phyloP scores from a whole-genome alignment of 495 filamentous ascomycete genomes.

The Tuber calosporum region DNA sequence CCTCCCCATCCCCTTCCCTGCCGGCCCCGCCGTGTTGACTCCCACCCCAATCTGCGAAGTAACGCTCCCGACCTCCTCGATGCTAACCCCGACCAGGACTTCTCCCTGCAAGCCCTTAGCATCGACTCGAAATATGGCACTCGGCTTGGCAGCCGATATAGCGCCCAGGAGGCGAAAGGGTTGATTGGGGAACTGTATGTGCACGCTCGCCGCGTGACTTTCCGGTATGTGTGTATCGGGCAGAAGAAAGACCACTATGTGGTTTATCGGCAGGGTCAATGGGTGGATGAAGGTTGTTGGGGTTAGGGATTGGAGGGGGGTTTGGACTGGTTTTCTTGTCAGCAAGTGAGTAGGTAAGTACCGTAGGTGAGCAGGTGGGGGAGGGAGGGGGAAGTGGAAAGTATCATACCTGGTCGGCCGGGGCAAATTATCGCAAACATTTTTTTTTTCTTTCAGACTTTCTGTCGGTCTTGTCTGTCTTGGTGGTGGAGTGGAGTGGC shows the following conservation, averaged over 20 bases:
- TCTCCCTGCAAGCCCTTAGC: constrained; percentile 38
- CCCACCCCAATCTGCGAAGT: constrained; percentile 57
- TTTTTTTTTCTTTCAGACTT: too few species aligned
- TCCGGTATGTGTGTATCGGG: constrained; percentile 67
- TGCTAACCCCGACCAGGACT: constrained; percentile 69
- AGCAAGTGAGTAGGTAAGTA: background rate
- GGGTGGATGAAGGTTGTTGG: constrained; percentile 62
- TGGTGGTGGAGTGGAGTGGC: too few species aligned
- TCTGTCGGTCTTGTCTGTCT: too few species aligned
- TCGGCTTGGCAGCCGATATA: constrained; percentile 79
- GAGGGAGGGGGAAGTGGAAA: constrained; percentile 43
- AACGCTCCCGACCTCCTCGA: constrained; percentile 71
- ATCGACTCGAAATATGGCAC: constrained; percentile 60
- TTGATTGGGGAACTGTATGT: constrained; percentile 59
- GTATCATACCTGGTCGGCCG: constrained; percentile 38
- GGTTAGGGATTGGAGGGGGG: constrained; percentile 55
- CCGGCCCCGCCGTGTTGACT: constrained; percentile 28
- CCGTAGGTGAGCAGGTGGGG: constrained; percentile 14
- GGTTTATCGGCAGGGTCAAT: constrained; percentile 59
- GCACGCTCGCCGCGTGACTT: constrained; percentile 78
- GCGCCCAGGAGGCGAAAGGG: constrained; percentile 77
- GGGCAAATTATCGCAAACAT: constrained; percentile 44
- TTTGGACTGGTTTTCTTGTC: constrained; percentile 49
- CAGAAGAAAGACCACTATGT: constrained; percentile 83
- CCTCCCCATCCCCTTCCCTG: constrained; percentile 30